Percentiles rank a stretch among this genome's conserved stretches.
phyloP scores from a whole-genome alignment of 805 yeast genomes.

The Pichia deserticola region DNA sequence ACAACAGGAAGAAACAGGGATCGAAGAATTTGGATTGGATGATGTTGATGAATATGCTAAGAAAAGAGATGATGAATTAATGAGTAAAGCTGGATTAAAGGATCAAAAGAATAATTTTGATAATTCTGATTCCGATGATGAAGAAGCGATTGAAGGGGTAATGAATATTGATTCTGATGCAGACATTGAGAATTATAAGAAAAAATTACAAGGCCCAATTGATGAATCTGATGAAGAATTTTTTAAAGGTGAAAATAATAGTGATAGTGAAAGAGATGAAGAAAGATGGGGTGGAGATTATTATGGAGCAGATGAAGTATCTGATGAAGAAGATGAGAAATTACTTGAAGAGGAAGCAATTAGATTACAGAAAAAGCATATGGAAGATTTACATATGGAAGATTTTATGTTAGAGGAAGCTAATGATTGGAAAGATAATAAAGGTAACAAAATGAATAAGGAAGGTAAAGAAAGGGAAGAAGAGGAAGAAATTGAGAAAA shows the following conservation, averaged over 20 bases:
- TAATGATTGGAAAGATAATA: conserved; percentile 59
- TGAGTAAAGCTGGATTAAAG: conserved; percentile 47
- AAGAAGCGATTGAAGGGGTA: conserved; percentile 31
- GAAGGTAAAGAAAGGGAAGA: conserved; percentile 29
- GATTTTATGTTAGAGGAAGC: conserved; percentile 74
- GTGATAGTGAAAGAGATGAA: conserved; percentile 24
- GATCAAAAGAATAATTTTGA: conserved; percentile 27
- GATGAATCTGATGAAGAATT: conserved; percentile 42
- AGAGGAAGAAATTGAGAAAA: conserved; percentile 33
- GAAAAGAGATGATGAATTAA: conserved; percentile 47
- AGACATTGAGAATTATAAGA: conserved; percentile 28
- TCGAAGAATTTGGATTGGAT: conserved; percentile 42
- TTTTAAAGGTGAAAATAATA: conserved; percentile 32
- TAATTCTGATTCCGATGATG: conserved; percentile 25
- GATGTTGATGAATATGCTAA: conserved; percentile 66
- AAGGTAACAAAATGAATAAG: conserved; percentile 39
- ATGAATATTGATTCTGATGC: conserved; percentile 26
- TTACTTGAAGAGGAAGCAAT: conserved; percentile 83
- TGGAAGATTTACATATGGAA: conserved; percentile 66
- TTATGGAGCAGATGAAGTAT: conserved; percentile 58
- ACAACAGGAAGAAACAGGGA: conserved; percentile 14
- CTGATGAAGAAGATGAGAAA: conserved; percentile 70
- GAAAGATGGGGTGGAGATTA: conserved; percentile 44
- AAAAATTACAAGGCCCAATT: conserved; percentile 33
- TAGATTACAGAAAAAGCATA: conserved; percentile 73